Percentiles rank a stretch among this genome's conserved stretches.
These are phyloP conservation scores for Colletotrichum siamense DNA, from an alignment of 2,329 filamentous ascomycete species.

Conservation along the genomic window DNA sequence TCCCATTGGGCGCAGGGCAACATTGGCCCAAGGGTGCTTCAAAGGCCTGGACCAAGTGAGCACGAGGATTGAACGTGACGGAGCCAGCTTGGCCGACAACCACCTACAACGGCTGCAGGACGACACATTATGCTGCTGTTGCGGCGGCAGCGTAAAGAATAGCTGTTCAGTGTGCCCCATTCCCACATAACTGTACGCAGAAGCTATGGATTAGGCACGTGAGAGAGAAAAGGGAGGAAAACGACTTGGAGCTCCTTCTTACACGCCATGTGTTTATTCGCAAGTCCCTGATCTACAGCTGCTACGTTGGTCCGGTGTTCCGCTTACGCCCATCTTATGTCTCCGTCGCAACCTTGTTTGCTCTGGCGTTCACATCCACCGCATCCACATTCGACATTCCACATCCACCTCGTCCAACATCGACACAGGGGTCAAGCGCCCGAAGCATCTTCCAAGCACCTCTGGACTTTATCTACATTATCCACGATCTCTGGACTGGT, in stretches of 20 bases:
- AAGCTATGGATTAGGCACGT: neutral
- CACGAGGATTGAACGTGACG: neutral
- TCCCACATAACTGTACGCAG: neutral
- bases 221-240: neutral
- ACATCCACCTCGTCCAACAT: neutral
- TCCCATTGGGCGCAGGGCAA: neutral
- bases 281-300: neutral
- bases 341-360: slow-evolving; percentile 1
- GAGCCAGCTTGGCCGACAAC: neutral
- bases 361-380: neutral
- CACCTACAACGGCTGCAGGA: neutral
- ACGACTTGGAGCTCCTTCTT: neutral
- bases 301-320: neutral
- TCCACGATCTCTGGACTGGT: neutral
- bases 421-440: neutral
- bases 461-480: neutral
- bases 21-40: neutral
- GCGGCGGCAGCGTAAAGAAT: neutral
- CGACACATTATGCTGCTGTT: neutral
- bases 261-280: neutral
- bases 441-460: neutral
- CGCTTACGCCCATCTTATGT: neutral
- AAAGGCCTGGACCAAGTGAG: neutral
- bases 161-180: neutral
- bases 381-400: neutral